Evolutionary conservation across 2,329 filamentous ascomycete genomes (phyloP).

Genomic region (Ascomycota sp.): DNA sequence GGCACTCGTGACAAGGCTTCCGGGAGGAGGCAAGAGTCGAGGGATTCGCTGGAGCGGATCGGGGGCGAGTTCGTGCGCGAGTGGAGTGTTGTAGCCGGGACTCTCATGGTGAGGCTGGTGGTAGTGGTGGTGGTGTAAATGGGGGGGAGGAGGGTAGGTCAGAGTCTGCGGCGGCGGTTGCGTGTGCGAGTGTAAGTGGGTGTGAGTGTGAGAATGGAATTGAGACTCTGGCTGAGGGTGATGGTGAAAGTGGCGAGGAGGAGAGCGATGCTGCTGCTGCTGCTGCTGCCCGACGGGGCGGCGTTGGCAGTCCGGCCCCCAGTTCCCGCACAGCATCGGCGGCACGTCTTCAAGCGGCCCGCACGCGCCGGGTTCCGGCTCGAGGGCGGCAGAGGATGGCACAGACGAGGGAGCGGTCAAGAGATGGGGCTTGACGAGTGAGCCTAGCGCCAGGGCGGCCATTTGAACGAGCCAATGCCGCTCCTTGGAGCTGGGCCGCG

Average conservation of each 20-base stretch:
- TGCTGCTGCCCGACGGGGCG: slow-evolving; percentile 3
- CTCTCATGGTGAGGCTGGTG: slow-evolving; percentile 2
- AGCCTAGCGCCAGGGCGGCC: slow-evolving; percentile 4
- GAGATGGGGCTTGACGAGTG: slow-evolving; percentile 1
- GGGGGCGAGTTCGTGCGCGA: slow-evolving; percentile 8
- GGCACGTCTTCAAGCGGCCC: slow-evolving; percentile 7
- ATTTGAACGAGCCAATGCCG: slow-evolving; percentile 4
- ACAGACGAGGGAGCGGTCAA: slow-evolving; percentile 1
- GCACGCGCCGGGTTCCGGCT: slow-evolving; percentile 4
- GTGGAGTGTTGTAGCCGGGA: too few relatives aligned
- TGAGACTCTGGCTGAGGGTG: too few relatives aligned
- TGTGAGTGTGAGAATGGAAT: too few relatives aligned
- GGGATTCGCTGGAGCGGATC: slow-evolving; percentile 9
- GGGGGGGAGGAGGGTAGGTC: too few relatives aligned
- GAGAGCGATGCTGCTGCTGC: slow-evolving; percentile 3
- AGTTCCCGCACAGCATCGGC: slow-evolving; percentile 6
- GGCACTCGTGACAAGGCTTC: slow-evolving; percentile 6
- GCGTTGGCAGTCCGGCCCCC: slow-evolving; percentile 5
- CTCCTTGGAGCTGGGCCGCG: slow-evolving; percentile 1
- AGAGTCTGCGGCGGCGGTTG: too few relatives aligned
- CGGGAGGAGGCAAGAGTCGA: slow-evolving; percentile 8
- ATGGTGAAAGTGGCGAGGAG: too few relatives aligned
- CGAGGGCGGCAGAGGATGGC: slow-evolving; percentile 6
- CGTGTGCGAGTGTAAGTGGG: too few relatives aligned
- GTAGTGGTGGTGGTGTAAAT: slow-evolving; percentile 4